A percentile compares a stretch with the other conserved stretches of the same genome.
phyloP scores from a whole-genome alignment of 495 filamentous ascomycete species.

The Penicillium subrubescens region DNA sequence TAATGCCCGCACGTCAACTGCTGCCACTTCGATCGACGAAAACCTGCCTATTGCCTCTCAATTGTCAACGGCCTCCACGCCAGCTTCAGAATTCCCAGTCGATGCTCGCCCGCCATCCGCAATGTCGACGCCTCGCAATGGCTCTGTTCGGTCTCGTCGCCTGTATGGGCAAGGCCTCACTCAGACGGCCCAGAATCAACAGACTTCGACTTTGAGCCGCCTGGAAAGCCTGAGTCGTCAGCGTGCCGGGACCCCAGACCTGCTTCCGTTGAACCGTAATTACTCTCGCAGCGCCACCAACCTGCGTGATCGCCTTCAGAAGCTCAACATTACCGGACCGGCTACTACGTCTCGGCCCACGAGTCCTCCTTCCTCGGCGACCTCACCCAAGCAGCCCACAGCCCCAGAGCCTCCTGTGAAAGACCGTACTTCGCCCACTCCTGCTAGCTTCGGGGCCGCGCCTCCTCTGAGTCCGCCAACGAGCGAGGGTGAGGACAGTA shows the following conservation, averaged over 20 bases:
- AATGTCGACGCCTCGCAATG: constrained; percentile 45
- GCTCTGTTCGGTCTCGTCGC: constrained; percentile 65
- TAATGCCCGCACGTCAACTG: constrained; percentile 76
- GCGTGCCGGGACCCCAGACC: constrained; percentile 43
- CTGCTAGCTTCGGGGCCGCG: constrained; percentile 43
- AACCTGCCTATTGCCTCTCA: constrained; percentile 57
- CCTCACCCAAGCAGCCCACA: constrained; percentile 33
- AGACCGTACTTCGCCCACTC: constrained; percentile 29
- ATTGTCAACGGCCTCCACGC: constrained; percentile 20
- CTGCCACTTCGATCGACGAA: constrained; percentile 89
- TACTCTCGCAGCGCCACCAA: constrained; percentile 59
- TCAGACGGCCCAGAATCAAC: constrained; percentile 79
- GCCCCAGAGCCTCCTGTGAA: constrained; percentile 24
- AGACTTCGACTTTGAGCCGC: constrained; percentile 71
- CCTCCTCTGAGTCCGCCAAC: constrained; percentile 75
- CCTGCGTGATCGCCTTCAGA: constrained; percentile 58
- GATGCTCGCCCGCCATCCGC: constrained; percentile 20
- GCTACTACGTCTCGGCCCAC: constrained; percentile 42
- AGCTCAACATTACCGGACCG: constrained; percentile 46
- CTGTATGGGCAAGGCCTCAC: constrained; percentile 85
- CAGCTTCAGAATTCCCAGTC: constrained; percentile 20
- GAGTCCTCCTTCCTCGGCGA: constrained; percentile 53
- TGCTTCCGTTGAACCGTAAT: constrained; percentile 37
- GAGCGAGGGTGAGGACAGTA: constrained; percentile 66
- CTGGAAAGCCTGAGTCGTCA: constrained; percentile 72